phyloP scores from a whole-genome alignment of 2,329 filamentous ascomycete species.

The Hirsutella thompsonii region DNA sequence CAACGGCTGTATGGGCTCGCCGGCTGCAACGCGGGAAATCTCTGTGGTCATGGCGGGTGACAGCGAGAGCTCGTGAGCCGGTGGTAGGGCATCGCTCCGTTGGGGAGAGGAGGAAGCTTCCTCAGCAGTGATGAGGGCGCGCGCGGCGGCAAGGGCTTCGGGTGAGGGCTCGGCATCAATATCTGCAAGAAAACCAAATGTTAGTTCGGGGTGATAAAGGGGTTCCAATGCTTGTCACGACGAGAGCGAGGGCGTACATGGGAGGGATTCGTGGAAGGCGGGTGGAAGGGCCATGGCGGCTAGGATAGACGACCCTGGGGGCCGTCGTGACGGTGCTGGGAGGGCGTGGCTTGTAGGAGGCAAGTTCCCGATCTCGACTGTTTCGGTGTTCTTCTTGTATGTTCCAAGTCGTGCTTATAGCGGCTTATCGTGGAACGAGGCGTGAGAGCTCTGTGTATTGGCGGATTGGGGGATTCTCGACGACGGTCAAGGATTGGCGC shows the following conservation, averaged over 20 bases:
- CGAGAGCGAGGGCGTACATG: slow-evolving; percentile 49
- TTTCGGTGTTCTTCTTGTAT: no score
- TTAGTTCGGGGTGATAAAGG: neutral
- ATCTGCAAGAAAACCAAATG: slow-evolving; percentile 36
- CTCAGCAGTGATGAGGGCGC: slow-evolving; percentile 57
- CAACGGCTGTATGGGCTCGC: slow-evolving; percentile 35
- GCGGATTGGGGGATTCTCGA: no score
- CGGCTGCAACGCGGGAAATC: slow-evolving; percentile 46
- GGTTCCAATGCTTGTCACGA: neutral
- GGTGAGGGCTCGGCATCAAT: slow-evolving; percentile 63
- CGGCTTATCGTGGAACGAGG: no score
- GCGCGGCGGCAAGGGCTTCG: slow-evolving; percentile 50
- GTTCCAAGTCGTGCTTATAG: no score
- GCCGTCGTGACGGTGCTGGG: neutral
- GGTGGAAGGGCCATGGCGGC: slow-evolving; percentile 15
- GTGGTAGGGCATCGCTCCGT: slow-evolving; percentile 29
- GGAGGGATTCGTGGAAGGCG: slow-evolving; percentile 61
- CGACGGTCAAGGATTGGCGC: no score
- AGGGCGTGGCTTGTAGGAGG: neutral
- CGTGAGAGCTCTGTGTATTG: no score
- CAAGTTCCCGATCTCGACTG: no score
- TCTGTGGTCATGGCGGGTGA: slow-evolving; percentile 53
- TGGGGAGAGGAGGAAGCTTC: slow-evolving; percentile 34
- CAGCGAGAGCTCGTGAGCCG: slow-evolving; percentile 36
- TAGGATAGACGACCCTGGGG: neutral